phyloP scores from a whole-genome alignment of 805 yeast species.

The Schwanniomyces occidentalis region DNA sequence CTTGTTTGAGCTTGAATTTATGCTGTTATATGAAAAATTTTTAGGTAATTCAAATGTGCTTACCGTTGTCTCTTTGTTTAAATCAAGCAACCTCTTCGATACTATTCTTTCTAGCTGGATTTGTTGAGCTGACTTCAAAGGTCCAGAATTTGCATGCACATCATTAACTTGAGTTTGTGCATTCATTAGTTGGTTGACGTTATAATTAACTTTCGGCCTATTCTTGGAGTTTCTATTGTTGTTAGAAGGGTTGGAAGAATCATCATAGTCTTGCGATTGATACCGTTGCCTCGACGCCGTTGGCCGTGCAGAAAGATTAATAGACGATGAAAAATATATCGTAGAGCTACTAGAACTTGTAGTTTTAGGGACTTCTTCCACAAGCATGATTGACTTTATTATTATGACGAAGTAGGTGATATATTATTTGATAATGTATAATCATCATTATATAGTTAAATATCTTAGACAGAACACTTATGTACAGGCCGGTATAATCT shows the following conservation, averaged over 20 bases:
- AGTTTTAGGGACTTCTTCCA: conserved; percentile 43
- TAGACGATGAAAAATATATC: conserved; percentile 41
- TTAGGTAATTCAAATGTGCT: conserved; percentile 43
- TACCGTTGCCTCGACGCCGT: conserved; percentile 10
- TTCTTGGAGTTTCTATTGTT: conserved; percentile 25
- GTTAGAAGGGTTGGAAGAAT: conserved; percentile 15
- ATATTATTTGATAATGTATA: too few species aligned
- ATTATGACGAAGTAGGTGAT: too few species aligned
- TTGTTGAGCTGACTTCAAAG: conserved; percentile 42
- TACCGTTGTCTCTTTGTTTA: conserved; percentile 31
- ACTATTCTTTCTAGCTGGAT: conserved; percentile 41
- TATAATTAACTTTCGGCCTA: conserved; percentile 45
- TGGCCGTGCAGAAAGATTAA: conserved; percentile 43
- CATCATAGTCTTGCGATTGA: conserved; percentile 14
- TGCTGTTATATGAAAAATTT: conserved; percentile 35
- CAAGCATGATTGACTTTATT: too few species aligned
- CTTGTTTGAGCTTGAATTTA: conserved; percentile 24
- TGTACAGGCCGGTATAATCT: too few species aligned
- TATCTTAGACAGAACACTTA: too few species aligned
- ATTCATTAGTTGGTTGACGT: conserved; percentile 42
- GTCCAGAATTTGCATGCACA: conserved; percentile 27
- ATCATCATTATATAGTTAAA: too few species aligned
- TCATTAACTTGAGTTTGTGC: conserved; percentile 38
- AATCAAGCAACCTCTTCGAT: conserved; percentile 34
- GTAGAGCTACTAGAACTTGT: conserved; percentile 33